Evolutionary conservation across 2,329 filamentous ascomycete species (phyloP).

Genomic region (Metarhizium robertsii): DNA sequence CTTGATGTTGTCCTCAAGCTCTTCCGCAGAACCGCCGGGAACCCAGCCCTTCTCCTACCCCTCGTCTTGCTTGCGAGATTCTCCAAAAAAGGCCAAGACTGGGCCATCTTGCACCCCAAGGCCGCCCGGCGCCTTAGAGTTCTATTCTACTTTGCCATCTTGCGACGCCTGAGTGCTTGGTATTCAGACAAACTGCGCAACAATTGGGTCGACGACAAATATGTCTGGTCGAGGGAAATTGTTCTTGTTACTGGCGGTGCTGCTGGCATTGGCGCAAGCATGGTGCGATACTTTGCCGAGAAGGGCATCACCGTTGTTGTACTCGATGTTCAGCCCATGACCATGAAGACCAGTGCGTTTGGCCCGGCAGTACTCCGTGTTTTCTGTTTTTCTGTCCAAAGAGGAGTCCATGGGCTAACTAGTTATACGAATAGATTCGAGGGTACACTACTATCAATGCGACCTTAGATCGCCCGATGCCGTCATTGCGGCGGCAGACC

Average conservation of each 20-base stretch:
- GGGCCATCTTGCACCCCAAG: constrained; percentile 42
- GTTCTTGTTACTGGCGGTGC: constrained; percentile 68
- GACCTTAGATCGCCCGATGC: constrained; percentile 53
- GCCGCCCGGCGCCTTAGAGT: constrained; percentile 37
- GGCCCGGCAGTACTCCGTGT: neutral
- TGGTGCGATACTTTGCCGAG: constrained; percentile 57
- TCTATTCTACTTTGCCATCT: constrained; percentile 21
- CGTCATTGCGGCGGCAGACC: constrained; percentile 40
- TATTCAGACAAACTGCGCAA: constrained; percentile 24
- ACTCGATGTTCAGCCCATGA: constrained; percentile 57
- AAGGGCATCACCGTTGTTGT: constrained; percentile 59
- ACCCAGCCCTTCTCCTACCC: constrained; percentile 54
- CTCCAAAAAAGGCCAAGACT: constrained; percentile 49
- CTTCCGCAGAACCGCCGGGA: constrained; percentile 51
- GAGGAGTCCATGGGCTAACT: neutral
- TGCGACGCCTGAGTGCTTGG: constrained; percentile 19
- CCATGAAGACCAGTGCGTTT: constrained; percentile 38
- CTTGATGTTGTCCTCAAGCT: constrained; percentile 50
- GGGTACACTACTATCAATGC: constrained; percentile 60
- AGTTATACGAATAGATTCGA: constrained; percentile 22
- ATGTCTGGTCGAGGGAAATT: constrained; percentile 60
- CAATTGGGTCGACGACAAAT: constrained; percentile 31
- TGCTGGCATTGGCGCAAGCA: constrained; percentile 59
- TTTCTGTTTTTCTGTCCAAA: neutral
- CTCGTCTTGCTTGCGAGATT: constrained; percentile 53